Base-by-base conservation (phyloP, 495 filamentous ascomycete species). In the Xylaria cubensis region DNA sequence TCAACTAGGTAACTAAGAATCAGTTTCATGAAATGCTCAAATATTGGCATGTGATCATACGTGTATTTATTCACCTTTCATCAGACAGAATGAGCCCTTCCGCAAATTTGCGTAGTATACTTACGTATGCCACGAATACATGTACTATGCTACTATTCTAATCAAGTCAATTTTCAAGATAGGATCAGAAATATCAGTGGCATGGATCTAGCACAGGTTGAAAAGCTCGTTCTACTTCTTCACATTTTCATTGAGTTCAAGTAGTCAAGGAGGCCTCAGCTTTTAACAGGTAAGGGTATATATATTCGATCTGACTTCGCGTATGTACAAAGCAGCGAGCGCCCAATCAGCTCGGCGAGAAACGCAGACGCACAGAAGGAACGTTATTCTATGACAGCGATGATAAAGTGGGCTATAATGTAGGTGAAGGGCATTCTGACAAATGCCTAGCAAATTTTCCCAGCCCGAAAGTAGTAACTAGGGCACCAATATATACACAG, bases 401-500 rank as follows among this genome's bases (percentile, higher is more conserved):
- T 17, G 63, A 29, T 65, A 34, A 4, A 50, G 29, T 64, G 15
- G 62, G 62, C 24, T 32, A 46, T 48, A 10, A 32, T 55, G 48
- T 51, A 55, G 59, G 32, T 41, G 34, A 8, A 21, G 36, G 36
- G 59, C 39, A 51, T n/a, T 29, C 48, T n/a, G 21, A n/a, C n/a
- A 21, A n/a, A 51, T 51, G 7, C 48, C 48, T 24, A 24, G 19
- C 44, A 26, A 1, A 24, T 8, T 26, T 29, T 32, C 44, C 41
- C 39, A 50, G 63, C 63, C 63, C 63, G 34, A 65, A 65, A 32
- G 41, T 3, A 44, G 26, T 13, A 50, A 65, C 64, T 32, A 67
- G 46, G 64, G 46, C 46, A 67, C 64, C 64, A 67, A 67, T 67
- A 53, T 67, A 53, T 67, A 67, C 64, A 67, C 48, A 67, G 64